Evolutionary conservation across 169 alveolate genomes (phyloP), one percentile per base, ranked within the genome.

Genomic region (Ichthyophthirius multifiliis): DNA sequence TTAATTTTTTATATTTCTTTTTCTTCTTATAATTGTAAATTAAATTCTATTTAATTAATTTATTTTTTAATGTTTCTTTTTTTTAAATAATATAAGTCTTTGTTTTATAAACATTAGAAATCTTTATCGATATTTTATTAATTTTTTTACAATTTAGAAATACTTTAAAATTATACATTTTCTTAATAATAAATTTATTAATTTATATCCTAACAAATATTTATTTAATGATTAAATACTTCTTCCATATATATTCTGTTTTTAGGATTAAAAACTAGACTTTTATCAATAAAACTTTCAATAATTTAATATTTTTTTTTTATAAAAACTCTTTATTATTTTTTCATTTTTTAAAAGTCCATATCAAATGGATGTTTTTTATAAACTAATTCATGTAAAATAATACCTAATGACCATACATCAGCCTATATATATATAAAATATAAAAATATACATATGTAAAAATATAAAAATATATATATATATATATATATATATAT

Each of bases 301-400:
- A 67, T 62, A 16, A 67, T 7, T 37, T 34, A 20, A 39, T 44
- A 23, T 34, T 35, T 35, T 37, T 67, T 39, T 37, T 41, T n/a
- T 1, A 67, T 62, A 3, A 5, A n/a, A 13, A 41, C 30, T 41
- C 77, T 67, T n/a, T 67, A 18, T 35, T n/a, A 37, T 34, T 67
- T 67, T 34, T 30, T 37, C 3, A 67, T 47, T 44, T 27, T 13
- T 37, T 34, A 30, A 37, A 37, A 15, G 10, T 67, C 45, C 48
- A 37, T 34, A 18, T 67, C 41, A 39, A 34, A 67, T 5, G 77
- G 77, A 18, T 67, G 77, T 34, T 18, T 2, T 39, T 67, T 67
- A 41, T 67, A 67, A 39, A 67, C 35, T 30, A 67, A 18, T 67
- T 67, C 77, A 39, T 67, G 77, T 5, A 67, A 39, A 67, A 67